phyloP scores from a whole-genome alignment of 2,329 filamentous ascomycete species.

The Aspergillus bombycis region DNA sequence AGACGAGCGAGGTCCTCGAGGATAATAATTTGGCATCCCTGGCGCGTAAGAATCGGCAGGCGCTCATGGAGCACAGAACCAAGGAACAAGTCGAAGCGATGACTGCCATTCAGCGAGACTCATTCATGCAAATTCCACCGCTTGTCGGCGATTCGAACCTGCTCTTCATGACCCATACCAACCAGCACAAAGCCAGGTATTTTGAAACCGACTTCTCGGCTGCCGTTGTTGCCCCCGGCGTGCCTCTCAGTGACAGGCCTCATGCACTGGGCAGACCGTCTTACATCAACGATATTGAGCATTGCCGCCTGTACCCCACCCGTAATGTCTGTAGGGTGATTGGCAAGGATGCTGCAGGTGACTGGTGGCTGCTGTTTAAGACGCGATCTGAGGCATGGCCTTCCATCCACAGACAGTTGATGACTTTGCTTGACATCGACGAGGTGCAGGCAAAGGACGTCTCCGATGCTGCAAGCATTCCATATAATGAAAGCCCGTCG shows the following conservation, averaged over 20 bases:
- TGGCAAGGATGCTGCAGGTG: constrained; percentile 36
- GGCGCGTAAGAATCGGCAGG: not conserved
- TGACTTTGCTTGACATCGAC: not conserved
- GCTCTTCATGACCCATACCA: constrained; percentile 42
- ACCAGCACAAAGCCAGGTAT: constrained; percentile 44
- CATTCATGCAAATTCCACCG: constrained; percentile 19
- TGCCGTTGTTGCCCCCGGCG: constrained; percentile 20
- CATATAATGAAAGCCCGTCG: not conserved
- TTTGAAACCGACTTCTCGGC: constrained; percentile 43
- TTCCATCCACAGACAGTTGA: constrained; percentile 7
- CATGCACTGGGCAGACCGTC: constrained; percentile 16
- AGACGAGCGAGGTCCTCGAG: not conserved
- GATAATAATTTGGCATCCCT: not conserved
- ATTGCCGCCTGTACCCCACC: constrained; percentile 10
- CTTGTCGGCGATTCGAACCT: constrained; percentile 37
- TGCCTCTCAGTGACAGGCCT: not conserved
- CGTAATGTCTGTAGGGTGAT: constrained; percentile 28
- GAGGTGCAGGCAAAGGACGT: not conserved
- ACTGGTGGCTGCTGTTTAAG: constrained; percentile 32
- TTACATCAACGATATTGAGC: not conserved
- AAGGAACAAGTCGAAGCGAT: constrained; percentile 14
- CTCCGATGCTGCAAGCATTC: not conserved
- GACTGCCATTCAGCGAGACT: not conserved
- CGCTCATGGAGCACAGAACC: constrained; percentile 17
- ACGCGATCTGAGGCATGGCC: constrained; percentile 10